Base-by-base conservation (phyloP, 257 asterid species). In the Jacaranda mimosifolia region DNA sequence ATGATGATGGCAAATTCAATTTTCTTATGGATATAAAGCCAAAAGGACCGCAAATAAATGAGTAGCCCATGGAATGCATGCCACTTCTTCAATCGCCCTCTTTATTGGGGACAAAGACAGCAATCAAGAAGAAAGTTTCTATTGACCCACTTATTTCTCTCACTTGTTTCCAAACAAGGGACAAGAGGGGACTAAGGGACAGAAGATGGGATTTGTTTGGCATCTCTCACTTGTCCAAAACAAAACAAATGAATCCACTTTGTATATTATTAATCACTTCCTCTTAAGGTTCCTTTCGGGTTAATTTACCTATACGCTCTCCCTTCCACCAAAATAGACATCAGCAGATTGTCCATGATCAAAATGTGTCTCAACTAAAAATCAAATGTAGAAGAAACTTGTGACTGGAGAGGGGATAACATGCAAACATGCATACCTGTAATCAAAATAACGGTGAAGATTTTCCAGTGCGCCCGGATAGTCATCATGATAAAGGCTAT, bases 361-460 rank as follows among this genome's bases (percentile, higher is more conserved):
- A 70, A 81, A 72, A 26, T 60, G 48, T 63, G 35, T 19, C n/a
- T 69, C 40, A 32, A 15, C 45, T 42, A 40, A 55, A 45, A 57
- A 40, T 68, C 70, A 49, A 70, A 36, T 35, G 9, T 69, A 72
- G 19, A 49, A n/a, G 59, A 49, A 51, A 26, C n/a, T 63, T 66
- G 40, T 43, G 39, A 60, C 9, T 62, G 64, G 13, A 72, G 42
- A 60, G 57, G 36, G 9, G 46, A 68, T 38, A 36, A 74, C 75
- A 82, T 70, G 74, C 77, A 81, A 72, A 80, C 83, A 84, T 81
- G 60, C 72, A 62, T 91, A 94, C 99, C 99, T 93, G 85, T 95
- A 93, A 85, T 95, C 99, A 88, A 95, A 95, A 80, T 95, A 95
- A 46, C 97, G 98, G 75, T 93, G 97, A 77, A 95, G 94, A 84